Percentiles rank a stretch among this genome's conserved stretches.
These are phyloP conservation scores for Setaria italica DNA, from an alignment of 202 grass and related monocot genomes.

Conservation along the genomic window DNA sequence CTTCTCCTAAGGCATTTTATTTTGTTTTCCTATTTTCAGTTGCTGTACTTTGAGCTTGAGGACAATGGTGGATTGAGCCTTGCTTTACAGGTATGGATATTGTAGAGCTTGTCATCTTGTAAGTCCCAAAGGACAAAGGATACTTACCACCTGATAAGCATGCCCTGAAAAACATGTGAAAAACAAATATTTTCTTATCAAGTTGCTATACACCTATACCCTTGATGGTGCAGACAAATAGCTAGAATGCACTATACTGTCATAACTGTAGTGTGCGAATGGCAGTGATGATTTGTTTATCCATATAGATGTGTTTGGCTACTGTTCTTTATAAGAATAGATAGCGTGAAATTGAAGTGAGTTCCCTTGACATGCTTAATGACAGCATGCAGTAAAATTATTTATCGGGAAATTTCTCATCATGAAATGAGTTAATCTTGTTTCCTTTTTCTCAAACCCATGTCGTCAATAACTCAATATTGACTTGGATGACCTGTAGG, in stretches of 20 bases:
- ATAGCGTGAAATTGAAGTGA: background rate
- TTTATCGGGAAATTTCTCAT: constrained; percentile 10
- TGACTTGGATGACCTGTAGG: background rate
- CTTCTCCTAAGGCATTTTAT: constrained; percentile 33
- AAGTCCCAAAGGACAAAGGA: background rate
- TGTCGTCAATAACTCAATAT: background rate
- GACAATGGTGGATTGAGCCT: constrained; percentile 95
- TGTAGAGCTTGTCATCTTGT: constrained; percentile 31
- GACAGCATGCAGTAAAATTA: background rate
- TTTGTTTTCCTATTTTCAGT: constrained; percentile 48
- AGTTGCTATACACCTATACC: constrained; percentile 5
- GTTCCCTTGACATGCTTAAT: background rate
- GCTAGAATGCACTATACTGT: background rate
- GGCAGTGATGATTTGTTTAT: constrained; percentile 23
- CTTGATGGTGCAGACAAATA: constrained; percentile 14
- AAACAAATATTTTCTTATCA: background rate
- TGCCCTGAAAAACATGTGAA: constrained; percentile 6
- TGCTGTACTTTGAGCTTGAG: constrained; percentile 95
- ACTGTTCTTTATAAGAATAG: constrained; percentile 3
- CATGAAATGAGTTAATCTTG: background rate
- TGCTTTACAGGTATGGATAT: constrained; percentile 81
- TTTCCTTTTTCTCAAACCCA: background rate
- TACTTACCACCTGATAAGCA: constrained; percentile 18
- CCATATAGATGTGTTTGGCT: background rate
- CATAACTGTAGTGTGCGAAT: constrained; percentile 20